Percentiles rank a stretch among this genome's conserved stretches.
phyloP scores from a whole-genome alignment of 2,329 filamentous ascomycete genomes.

The Sodiomyces alkalinus region DNA sequence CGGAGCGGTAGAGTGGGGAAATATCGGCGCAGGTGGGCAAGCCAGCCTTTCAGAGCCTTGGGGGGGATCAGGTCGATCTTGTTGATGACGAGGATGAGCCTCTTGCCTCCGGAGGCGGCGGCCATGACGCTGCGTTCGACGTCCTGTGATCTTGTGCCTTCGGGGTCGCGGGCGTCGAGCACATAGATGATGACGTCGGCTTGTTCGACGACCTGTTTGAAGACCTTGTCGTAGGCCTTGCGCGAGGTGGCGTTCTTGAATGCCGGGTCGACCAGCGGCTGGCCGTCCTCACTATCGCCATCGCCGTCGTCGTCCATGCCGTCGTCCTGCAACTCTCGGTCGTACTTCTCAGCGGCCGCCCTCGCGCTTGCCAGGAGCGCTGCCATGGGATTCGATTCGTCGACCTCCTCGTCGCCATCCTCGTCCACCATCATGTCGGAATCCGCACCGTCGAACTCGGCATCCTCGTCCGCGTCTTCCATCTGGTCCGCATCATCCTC shows the following conservation, averaged over 20 bases:
- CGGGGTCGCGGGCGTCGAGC: constrained; percentile 79
- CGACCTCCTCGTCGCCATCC: constrained; percentile 40
- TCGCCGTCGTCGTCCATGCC: constrained; percentile 24
- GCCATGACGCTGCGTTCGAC: constrained; percentile 86
- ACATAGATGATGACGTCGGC: constrained; percentile 89
- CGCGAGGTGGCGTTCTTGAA: constrained; percentile 50
- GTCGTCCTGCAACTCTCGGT: constrained; percentile 45
- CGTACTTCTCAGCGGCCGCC: constrained; percentile 62
- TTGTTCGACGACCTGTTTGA: constrained; percentile 80
- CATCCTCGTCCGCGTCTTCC: constrained; percentile 27
- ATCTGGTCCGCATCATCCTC: constrained; percentile 29
- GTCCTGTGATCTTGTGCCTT: constrained; percentile 78
- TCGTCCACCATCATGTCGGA: constrained; percentile 34
- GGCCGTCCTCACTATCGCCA: constrained; percentile 40
- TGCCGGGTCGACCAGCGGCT: constrained; percentile 33
- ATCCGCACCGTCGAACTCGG: constrained; percentile 30
- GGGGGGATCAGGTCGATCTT: constrained; percentile 88
- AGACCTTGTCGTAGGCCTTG: constrained; percentile 86
- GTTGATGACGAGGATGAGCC: constrained; percentile 83
- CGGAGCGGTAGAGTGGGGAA: constrained; percentile 86
- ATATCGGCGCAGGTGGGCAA: constrained; percentile 68
- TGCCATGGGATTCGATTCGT: constrained; percentile 75
- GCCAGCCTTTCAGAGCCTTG: constrained; percentile 69
- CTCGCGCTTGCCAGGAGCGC: constrained; percentile 76
- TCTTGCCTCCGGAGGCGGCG: constrained; percentile 68